Evolutionary conservation across 1,284 basidiomycete genomes (phyloP), one percentile per base, ranked within the genome.

Genomic region (Filobasidium uniguttulatum): DNA sequence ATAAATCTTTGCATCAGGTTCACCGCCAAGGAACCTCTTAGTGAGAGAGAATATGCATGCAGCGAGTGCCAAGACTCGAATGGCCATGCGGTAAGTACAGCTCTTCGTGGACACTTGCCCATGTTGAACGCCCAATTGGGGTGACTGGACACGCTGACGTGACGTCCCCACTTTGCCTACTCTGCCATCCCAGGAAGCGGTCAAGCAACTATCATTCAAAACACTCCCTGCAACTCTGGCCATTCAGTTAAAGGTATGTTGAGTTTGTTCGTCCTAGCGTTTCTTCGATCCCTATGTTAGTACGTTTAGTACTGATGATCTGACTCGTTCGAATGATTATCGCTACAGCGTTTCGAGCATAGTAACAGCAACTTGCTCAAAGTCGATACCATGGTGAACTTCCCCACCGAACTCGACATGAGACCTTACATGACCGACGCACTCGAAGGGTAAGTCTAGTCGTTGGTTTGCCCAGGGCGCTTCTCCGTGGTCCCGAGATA

Each of bases 151-250:
- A n/a, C n/a, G n/a, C n/a, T n/a, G n/a, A n/a, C n/a, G n/a, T n/a
- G n/a, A n/a, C n/a, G n/a, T n/a, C n/a, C n/a, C n/a, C n/a, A n/a
- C n/a, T n/a, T n/a, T n/a, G n/a, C n/a, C n/a, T n/a, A n/a, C n/a
- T n/a, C n/a, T n/a, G n/a, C n/a, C 9, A 17, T 29, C 3, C 6
- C 56, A 84, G 77, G 78, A 81, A 56, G 84, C 83, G 0, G 85
- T 77, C 58, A 90, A 91, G 62, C 81, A 86, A 38, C 70, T 97
- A 46, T 85, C 81, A 56, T 81, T 97, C 58, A 78, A 77, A 50
- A 82, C 82, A 55, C 73, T 98, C 3, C 90, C 93, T 0, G 84
- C 87, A 0, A 88, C 94, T 0, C 73, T 98, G 40, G 88, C 85
- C 59, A 87, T 97, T 59, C 93, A 97, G 66, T 83, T 98, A 71